Evolutionary conservation across 73 alveolate species (phyloP).

Genomic region (Paramecium sexaurelia): DNA sequence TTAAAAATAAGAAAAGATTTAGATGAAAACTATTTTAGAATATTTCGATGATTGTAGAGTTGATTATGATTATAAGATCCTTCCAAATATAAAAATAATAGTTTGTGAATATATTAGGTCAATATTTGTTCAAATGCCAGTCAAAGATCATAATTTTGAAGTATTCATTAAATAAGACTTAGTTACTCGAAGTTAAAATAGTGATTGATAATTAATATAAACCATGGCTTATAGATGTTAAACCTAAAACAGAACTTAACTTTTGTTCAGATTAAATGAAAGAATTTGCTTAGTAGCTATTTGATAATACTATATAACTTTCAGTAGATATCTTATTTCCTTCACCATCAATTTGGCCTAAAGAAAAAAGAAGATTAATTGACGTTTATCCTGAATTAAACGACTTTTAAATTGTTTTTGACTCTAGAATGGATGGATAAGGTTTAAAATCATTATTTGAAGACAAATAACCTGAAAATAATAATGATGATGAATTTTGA

Average conservation of each 20-base stretch:
- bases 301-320: constrained; percentile 9
- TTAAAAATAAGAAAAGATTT: background rate
- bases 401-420: background rate
- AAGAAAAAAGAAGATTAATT: background rate
- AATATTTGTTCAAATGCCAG: background rate
- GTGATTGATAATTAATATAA: background rate
- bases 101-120: background rate
- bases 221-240: constrained; percentile 42
- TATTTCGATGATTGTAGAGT: constrained; percentile 28
- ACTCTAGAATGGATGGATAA: constrained; percentile 40
- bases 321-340: constrained; percentile 23
- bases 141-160: constrained; percentile 50
- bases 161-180: background rate
- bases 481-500: background rate
- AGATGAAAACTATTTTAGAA: constrained; percentile 8
- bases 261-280: background rate
- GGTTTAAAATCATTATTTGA: constrained; percentile 15
- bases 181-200: background rate
- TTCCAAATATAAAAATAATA: background rate
- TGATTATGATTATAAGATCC: background rate
- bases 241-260: background rate
- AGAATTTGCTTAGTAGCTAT: background rate
- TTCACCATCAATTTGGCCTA: constrained; percentile 18
- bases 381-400: background rate
- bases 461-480: background rate